Percentiles rank a stretch among this genome's conserved stretches.
Evolutionary conservation across 108 stramenopile genomes (phyloP).

Genomic region (Pseudonitzschia multiseries): DNA sequence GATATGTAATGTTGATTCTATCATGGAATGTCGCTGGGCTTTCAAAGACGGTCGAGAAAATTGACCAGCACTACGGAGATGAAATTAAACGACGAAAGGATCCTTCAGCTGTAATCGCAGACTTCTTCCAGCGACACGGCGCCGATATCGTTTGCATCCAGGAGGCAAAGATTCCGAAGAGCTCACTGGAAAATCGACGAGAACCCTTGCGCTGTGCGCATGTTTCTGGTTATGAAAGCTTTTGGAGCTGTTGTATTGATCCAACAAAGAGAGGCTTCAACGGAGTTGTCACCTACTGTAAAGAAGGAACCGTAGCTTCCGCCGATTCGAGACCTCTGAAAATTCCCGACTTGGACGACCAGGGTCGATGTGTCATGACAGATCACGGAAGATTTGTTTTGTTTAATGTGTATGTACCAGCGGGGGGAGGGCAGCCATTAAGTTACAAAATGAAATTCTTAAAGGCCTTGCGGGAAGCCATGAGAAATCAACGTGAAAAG

Average conservation of each 20-base stretch:
- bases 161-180: constrained; percentile 85
- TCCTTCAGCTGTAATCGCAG: constrained; percentile 31
- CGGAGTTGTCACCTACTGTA: constrained; percentile 88
- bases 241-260: constrained; percentile 81
- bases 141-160: constrained; percentile 87
- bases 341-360: constrained; percentile 68
- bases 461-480: constrained; percentile 69
- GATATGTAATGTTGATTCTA: constrained; percentile 80
- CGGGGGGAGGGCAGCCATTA: constrained; percentile 51
- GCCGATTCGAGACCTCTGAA: constrained; percentile 63
- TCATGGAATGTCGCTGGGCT: constrained; percentile 93
- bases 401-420: constrained; percentile 94
- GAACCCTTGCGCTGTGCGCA: constrained; percentile 65
- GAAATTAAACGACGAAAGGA: constrained; percentile 10
- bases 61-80: constrained; percentile 41
- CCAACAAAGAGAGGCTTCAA: constrained; percentile 70
- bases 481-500: constrained; percentile 54
- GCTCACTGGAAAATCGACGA: constrained; percentile 57
- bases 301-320: constrained; percentile 37
- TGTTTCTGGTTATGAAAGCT: constrained; percentile 72
- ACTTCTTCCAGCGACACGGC: constrained; percentile 58
- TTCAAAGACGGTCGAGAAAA: constrained; percentile 66
- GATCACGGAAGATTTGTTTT: constrained; percentile 86
- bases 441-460: constrained; percentile 82
- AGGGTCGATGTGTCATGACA: constrained; percentile 89